phyloP scores from a whole-genome alignment of 495 filamentous ascomycete genomes.

The Terfezia boudieri region DNA sequence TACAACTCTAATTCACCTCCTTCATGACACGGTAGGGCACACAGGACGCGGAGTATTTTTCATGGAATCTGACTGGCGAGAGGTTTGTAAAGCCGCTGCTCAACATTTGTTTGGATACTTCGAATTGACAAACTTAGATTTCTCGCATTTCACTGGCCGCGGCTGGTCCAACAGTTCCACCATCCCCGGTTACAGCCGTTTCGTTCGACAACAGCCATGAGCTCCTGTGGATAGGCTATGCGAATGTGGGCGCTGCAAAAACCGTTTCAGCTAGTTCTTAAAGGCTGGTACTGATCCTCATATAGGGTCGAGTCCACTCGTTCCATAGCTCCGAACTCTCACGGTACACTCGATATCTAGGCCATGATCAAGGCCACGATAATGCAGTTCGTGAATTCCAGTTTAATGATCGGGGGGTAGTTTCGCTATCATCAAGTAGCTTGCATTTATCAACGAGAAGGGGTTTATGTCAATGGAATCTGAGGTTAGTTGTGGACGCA shows the following conservation, averaged over 20 bases:
- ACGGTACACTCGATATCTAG: conserved; percentile 31
- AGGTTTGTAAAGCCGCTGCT: conserved; percentile 4
- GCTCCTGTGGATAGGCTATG: conserved; percentile 77
- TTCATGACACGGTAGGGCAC: too few relatives aligned
- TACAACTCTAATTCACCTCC: too few relatives aligned
- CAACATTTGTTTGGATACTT: neutral
- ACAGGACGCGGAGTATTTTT: neutral
- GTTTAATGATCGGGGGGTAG: conserved; percentile 30
- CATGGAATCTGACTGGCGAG: conserved; percentile 20
- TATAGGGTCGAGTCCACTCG: conserved; percentile 59
- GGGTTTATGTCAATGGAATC: conserved; percentile 67
- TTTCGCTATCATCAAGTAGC: conserved; percentile 13
- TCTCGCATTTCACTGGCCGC: conserved; percentile 3
- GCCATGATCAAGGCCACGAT: conserved; percentile 10
- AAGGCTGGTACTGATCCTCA: neutral
- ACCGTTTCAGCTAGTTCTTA: neutral
- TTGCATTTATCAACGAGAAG: conserved; percentile 66
- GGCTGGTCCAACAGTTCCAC: conserved; percentile 4
- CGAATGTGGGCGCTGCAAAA: conserved; percentile 38
- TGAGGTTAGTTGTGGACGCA: conserved; percentile 26
- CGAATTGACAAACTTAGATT: neutral
- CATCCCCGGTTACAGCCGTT: conserved; percentile 19
- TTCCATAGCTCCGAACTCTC: conserved; percentile 66
- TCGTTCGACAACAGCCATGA: conserved; percentile 77
- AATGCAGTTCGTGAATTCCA: conserved; percentile 15